These are phyloP conservation scores for Favolaschia claudopus DNA, from an alignment of 768 basidiomycete species.

Conservation along the genomic window DNA sequence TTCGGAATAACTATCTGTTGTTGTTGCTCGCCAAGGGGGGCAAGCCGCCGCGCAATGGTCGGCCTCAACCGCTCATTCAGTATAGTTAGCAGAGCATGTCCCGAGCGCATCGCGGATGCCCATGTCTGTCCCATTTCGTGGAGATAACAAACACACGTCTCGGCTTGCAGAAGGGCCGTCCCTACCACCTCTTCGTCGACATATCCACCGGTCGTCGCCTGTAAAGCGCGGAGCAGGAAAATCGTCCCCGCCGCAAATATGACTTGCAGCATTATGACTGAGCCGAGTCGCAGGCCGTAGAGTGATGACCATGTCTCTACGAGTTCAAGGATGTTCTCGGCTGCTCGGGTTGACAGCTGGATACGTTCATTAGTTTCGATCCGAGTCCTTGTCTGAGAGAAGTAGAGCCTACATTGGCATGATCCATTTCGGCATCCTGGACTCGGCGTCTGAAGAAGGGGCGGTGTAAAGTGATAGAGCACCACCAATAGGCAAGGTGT, in stretches of 20 bases:
- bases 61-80: neutral
- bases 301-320: conserved; percentile 39
- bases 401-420: conserved; percentile 10
- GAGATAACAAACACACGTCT: neutral
- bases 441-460: conserved; percentile 28
- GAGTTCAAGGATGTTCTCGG: conserved; percentile 41
- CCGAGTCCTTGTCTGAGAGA: neutral
- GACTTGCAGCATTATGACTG: conserved; percentile 45
- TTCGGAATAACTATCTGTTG: neutral
- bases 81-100: neutral
- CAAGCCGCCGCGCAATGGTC: neutral
- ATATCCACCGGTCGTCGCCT: conserved; percentile 23
- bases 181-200: neutral
- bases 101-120: neutral
- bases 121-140: conserved; percentile 1
- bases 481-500: conserved; percentile 43
- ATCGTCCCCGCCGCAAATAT: conserved; percentile 47
- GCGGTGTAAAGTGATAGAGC: conserved; percentile 46
- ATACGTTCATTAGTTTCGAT: neutral
- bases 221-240: conserved; percentile 43
- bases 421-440: conserved; percentile 10
- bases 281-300: conserved; percentile 44
- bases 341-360: conserved; percentile 42
- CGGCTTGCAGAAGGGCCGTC: neutral
- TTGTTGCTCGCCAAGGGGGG: neutral